These are phyloP conservation scores for Irpex lacteus DNA, from an alignment of 1,284 basidiomycete species.

Conservation along the genomic window DNA sequence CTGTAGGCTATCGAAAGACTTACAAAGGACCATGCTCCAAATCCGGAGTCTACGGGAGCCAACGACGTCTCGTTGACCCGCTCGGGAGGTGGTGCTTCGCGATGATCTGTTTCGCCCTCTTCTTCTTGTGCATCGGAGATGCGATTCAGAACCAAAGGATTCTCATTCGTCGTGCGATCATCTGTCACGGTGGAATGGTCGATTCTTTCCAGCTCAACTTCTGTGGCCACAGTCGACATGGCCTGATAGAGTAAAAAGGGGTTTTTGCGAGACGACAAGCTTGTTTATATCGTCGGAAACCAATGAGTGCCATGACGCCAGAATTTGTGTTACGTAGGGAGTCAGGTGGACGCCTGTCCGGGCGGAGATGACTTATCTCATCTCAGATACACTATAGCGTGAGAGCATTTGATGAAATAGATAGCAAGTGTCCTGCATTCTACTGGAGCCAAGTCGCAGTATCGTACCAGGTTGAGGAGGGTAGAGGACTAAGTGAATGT, in stretches of 20 bases:
- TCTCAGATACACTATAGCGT: not conserved
- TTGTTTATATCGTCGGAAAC: not conserved
- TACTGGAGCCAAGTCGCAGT: no score
- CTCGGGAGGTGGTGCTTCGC: not conserved
- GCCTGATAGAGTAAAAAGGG: no score
- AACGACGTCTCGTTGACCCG: conserved; percentile 22
- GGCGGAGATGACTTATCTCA: not conserved
- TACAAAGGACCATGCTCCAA: conserved; percentile 34
- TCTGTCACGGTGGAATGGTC: no score
- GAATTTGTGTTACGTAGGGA: not conserved
- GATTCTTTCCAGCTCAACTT: not conserved
- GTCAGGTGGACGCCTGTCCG: not conserved
- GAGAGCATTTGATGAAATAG: not conserved
- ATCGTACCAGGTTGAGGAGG: no score
- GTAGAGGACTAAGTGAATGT: not conserved
- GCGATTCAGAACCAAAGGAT: no score
- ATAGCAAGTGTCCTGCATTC: not conserved
- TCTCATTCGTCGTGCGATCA: no score
- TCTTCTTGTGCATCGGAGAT: no score
- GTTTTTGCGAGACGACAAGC: no score
- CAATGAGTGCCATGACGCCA: not conserved
- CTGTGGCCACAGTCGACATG: not conserved
- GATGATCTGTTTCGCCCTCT: not conserved
- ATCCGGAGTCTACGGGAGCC: conserved; percentile 31
- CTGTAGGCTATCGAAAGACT: not conserved